phyloP scores from a whole-genome alignment of 257 asterid species.

The Rauvolfia tetraphylla region DNA sequence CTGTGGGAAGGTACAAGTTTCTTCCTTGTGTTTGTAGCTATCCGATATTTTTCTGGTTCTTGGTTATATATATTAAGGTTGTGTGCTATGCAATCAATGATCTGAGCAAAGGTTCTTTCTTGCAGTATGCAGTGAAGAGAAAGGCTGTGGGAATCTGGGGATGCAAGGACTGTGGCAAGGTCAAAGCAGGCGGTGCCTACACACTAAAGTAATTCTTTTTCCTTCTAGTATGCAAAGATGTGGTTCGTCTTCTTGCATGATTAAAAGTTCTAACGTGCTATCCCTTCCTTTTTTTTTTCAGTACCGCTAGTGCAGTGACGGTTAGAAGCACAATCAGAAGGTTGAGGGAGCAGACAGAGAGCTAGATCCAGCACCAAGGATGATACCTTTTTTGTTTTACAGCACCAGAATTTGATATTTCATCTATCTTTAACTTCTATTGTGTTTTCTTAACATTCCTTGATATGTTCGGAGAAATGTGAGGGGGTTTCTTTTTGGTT shows the following conservation, averaged over 20 bases:
- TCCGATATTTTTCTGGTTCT: background rate
- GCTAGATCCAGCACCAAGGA: conserved; percentile 21
- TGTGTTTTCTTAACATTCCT: background rate
- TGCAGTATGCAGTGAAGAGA: conserved; percentile 61
- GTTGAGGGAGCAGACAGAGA: conserved; percentile 75
- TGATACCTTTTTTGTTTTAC: background rate
- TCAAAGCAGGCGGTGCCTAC: conserved; percentile 68
- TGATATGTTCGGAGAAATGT: no score
- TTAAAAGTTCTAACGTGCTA: conserved; percentile 5
- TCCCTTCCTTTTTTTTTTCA: conserved; percentile 21
- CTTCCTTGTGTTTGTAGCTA: background rate
- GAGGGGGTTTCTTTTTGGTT: background rate
- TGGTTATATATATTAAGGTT: background rate
- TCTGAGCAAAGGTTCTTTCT: background rate
- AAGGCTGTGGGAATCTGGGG: conserved; percentile 74
- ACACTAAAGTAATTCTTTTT: conserved; percentile 41
- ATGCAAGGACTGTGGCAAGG: conserved; percentile 61
- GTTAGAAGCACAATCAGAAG: conserved; percentile 71
- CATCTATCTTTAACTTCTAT: background rate
- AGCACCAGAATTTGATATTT: background rate
- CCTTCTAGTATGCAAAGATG: background rate
- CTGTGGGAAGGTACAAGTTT: conserved; percentile 48
- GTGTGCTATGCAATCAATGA: background rate
- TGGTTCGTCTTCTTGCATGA: background rate
- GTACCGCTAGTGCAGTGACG: conserved; percentile 66